A percentile compares a stretch with the other conserved stretches of the same genome.
These are phyloP conservation scores for Boletus rubescentipes DNA, from an alignment of 768 basidiomycete species.

Conservation along the genomic window DNA sequence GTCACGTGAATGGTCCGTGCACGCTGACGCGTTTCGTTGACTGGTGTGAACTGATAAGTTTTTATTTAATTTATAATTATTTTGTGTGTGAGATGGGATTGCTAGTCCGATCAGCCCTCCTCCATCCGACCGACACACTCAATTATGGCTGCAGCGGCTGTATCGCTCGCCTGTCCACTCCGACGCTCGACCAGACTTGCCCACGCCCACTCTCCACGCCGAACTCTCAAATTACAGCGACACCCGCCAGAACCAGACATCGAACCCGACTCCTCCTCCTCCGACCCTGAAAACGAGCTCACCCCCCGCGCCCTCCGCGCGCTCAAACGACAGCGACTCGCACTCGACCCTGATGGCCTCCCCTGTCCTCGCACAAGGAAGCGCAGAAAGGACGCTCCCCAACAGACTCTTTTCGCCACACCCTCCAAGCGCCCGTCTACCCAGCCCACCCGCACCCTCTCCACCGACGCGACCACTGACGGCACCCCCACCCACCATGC, in stretches of 20 bases:
- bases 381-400: slow-evolving; percentile 24
- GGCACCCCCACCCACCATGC: background rate
- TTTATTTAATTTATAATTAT: background rate
- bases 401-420: background rate
- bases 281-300: slow-evolving; percentile 31
- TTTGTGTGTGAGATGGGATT: background rate
- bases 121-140: slow-evolving; percentile 15
- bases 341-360: slow-evolving; percentile 31
- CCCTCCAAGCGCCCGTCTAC: slow-evolving; percentile 13
- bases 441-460: background rate
- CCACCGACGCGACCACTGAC: no score
- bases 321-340: slow-evolving; percentile 33
- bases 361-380: slow-evolving; percentile 17
- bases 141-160: slow-evolving; percentile 31
- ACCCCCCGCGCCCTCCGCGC: slow-evolving; percentile 35
- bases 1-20: slow-evolving; percentile 33
- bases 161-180: slow-evolving; percentile 31
- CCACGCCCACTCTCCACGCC: slow-evolving; percentile 13
- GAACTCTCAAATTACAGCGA: background rate
- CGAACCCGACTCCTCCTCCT: slow-evolving; percentile 20
- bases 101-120: slow-evolving; percentile 14
- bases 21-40: slow-evolving; percentile 19
- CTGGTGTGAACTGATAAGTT: background rate
- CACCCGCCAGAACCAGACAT: slow-evolving; percentile 14
- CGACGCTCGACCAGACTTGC: slow-evolving; percentile 30